A percentile compares a stretch with the other conserved stretches of the same genome.
These are phyloP conservation scores for Debaryomyces robertsiae DNA, from an alignment of 1,139 yeast genomes.

Conservation along the genomic window DNA sequence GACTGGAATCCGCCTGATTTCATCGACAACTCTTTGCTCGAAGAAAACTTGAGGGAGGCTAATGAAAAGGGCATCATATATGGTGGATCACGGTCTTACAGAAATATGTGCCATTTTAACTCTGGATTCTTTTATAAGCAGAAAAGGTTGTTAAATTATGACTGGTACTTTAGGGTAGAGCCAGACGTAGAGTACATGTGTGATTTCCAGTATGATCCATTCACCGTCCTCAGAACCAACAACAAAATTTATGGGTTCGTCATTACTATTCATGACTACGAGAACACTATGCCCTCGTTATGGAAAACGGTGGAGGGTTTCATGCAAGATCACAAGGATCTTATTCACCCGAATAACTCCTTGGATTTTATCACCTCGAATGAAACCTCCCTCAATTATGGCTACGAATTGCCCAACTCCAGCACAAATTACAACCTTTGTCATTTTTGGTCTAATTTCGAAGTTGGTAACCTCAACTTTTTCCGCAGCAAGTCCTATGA, in stretches of 20 bases:
- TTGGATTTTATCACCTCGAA: slow-evolving; percentile 69
- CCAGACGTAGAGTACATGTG: slow-evolving; percentile 52
- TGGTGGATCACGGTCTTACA: slow-evolving; percentile 43
- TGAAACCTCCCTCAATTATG: slow-evolving; percentile 39
- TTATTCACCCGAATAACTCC: slow-evolving; percentile 68
- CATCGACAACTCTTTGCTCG: slow-evolving; percentile 34
- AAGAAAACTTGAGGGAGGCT: slow-evolving; percentile 28
- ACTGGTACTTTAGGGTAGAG: slow-evolving; percentile 50
- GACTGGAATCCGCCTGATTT: slow-evolving; percentile 49
- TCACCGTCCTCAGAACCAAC: slow-evolving; percentile 34
- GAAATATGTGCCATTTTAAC: slow-evolving; percentile 54
- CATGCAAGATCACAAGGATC: slow-evolving; percentile 58
- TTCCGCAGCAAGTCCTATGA: slow-evolving; percentile 73
- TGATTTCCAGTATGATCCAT: slow-evolving; percentile 53
- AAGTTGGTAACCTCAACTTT: slow-evolving; percentile 78
- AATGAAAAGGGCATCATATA: slow-evolving; percentile 34
- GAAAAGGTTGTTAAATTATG: slow-evolving; percentile 39
- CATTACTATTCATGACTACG: slow-evolving; percentile 48
- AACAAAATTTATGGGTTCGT: slow-evolving; percentile 47
- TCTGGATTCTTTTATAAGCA: slow-evolving; percentile 50
- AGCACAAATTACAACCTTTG: slow-evolving; percentile 77
- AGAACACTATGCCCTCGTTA: slow-evolving; percentile 63
- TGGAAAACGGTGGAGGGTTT: slow-evolving; percentile 78
- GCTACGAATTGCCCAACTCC: slow-evolving; percentile 23
- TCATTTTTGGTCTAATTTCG: slow-evolving; percentile 96